These are phyloP conservation scores for Neltuma alba DNA, from an alignment of 306 rosid species.

Conservation along the genomic window DNA sequence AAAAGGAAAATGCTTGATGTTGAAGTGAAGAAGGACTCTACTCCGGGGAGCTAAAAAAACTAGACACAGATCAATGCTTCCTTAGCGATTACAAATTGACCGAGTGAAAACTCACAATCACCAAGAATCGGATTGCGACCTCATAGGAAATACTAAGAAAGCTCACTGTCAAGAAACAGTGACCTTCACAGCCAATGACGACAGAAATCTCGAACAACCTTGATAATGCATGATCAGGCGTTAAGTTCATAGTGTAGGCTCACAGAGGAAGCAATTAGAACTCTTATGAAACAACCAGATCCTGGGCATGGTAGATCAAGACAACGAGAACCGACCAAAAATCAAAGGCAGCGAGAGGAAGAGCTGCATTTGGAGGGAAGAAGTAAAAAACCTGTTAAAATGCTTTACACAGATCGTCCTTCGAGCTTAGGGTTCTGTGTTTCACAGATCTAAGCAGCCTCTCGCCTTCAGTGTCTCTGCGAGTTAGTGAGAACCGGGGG, in stretches of 20 bases:
- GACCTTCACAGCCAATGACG: conserved; percentile 11
- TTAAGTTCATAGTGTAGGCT: conserved; percentile 16
- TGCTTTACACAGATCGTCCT: conserved; percentile 34
- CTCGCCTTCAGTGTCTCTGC: conserved; percentile 4
- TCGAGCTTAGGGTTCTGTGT: conserved; percentile 17
- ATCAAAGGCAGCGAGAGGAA: neutral
- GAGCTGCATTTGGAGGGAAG: conserved; percentile 20
- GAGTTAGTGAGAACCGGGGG: conserved; percentile 4
- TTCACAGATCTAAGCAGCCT: conserved; percentile 42
- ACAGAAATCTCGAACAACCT: neutral
- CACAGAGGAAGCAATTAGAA: neutral
- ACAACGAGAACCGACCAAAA: conserved; percentile 7
- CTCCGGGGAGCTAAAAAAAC: neutral
- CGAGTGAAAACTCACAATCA: conserved; percentile 4
- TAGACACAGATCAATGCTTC: conserved; percentile 1
- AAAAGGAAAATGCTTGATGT: conserved; percentile 12
- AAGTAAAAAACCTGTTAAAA: conserved; percentile 13
- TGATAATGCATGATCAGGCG: conserved; percentile 29
- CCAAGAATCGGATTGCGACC: conserved; percentile 11
- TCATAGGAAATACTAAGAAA: neutral
- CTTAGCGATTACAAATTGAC: conserved; percentile 10
- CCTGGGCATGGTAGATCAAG: conserved; percentile 19
- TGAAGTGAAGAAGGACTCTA: conserved; percentile 21
- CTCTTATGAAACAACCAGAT: conserved; percentile 12
- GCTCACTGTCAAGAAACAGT: conserved; percentile 14